Base-by-base conservation (phyloP, 1,284 basidiomycete genomes). In the Ustilago esculenta region DNA sequence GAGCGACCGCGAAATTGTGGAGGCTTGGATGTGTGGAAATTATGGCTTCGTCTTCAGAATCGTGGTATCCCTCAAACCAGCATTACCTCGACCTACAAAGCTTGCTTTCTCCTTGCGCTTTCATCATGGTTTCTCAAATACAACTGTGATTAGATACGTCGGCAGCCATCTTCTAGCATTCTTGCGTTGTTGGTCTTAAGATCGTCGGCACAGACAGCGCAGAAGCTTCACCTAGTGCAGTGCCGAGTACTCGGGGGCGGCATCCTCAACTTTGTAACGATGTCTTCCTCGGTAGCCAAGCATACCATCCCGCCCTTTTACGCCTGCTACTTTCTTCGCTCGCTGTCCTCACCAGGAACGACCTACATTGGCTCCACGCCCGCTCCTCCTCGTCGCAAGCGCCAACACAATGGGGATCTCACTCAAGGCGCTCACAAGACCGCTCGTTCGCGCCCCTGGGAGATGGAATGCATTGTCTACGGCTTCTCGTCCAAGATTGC, bases 391-490 rank as follows among this genome's bases (percentile, higher is more conserved):
- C 85, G 90, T 36, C 85, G 92, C 17, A 87, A 91, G 42, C 85
- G 90, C 83, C 92, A 94, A 77, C 92, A 95, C 80, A 94, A 94
- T 83, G 92, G 92, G 18, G 88, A 90, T 73, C 81, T 92, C 33
- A 84, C 86, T 0, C 87, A 88, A 74, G 92, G 92, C 1, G 92
- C 92, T 1, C 86, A 84, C 82, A 90, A 89, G 80, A 95, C 92
- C 0, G 85, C 84, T 27, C 82, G 84, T 5, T 86, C 87, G 24
- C 83, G 92, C 27, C 92, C 92, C 18, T 95, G 92, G 92, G 87
- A 89, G 36, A 93, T 93, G 90, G 90, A 92, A 59, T 88, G 92
- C 86, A 89, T 94, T 48, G 90, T 94, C 0, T 87, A 91, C 76
- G 92, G 92, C 5, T 94, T 95, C 78, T 91, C 92, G 0, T 92